Percentiles rank a stretch among this genome's conserved stretches.
Conservation (phyloP, 2,329 filamentous ascomycete genomes). For the Calonectria fujianensis region DNA sequence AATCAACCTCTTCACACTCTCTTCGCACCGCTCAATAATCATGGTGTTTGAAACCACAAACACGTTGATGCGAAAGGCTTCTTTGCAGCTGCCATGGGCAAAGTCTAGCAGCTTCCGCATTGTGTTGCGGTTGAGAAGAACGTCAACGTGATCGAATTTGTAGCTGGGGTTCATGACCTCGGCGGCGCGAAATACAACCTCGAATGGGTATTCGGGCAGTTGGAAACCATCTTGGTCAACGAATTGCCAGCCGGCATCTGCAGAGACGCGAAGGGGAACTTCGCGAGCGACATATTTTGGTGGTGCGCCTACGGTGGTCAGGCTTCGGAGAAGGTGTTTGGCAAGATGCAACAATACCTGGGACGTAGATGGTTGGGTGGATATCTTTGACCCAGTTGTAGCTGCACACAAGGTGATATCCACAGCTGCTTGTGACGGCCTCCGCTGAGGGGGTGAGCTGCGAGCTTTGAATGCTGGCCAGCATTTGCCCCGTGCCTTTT, state of each 20-base stretch:
- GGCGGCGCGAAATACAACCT: slow-evolving; percentile 55
- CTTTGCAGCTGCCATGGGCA: slow-evolving; percentile 32
- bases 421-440: slow-evolving; percentile 19
- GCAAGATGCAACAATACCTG: slow-evolving; percentile 15
- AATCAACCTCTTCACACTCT: not conserved
- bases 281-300: not conserved
- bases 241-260: slow-evolving; percentile 27
- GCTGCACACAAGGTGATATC: slow-evolving; percentile 40
- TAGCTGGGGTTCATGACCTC: slow-evolving; percentile 47
- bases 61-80: slow-evolving; percentile 48
- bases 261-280: slow-evolving; percentile 27
- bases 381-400: slow-evolving; percentile 41
- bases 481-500: not conserved
- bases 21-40: slow-evolving; percentile 44
- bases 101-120: slow-evolving; percentile 52
- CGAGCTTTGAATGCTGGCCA: not conserved
- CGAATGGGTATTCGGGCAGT: slow-evolving; percentile 51
- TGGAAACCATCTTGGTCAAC: slow-evolving; percentile 43
- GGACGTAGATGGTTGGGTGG: slow-evolving; percentile 34
- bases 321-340: not conserved
- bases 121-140: slow-evolving; percentile 55
- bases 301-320: slow-evolving; percentile 31
- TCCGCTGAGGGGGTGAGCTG: not conserved
- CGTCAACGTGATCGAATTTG: slow-evolving; percentile 55
- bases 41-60: slow-evolving; percentile 39